Conservation (phyloP, 2,329 filamentous ascomycete genomes). For the Beauveria scarabaeidicola region DNA sequence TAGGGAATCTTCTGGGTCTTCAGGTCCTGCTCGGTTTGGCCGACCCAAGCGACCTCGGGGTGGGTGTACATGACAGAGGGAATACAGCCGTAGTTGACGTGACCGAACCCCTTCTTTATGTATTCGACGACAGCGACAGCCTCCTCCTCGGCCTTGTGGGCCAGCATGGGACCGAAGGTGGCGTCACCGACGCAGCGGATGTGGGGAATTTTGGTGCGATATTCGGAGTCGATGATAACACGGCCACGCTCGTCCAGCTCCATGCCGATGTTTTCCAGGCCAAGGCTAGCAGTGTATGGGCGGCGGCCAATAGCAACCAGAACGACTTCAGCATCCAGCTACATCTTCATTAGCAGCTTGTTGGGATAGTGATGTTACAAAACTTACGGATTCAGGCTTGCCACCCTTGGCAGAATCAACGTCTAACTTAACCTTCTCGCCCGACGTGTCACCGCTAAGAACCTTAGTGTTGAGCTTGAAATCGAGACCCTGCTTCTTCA, state of each 20-base stretch:
- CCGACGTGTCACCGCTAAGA: slow-evolving; percentile 68
- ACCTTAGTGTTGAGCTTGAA: slow-evolving; percentile 99
- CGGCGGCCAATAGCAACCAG: slow-evolving; percentile 94
- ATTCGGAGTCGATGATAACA: slow-evolving; percentile 95
- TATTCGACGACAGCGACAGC: slow-evolving; percentile 91
- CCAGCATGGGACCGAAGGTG: slow-evolving; percentile 97
- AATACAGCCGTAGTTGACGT: slow-evolving; percentile 98
- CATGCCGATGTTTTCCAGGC: slow-evolving; percentile 86
- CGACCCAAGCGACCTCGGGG: slow-evolving; percentile 97
- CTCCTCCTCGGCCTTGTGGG: slow-evolving; percentile 99
- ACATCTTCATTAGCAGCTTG: slow-evolving; percentile 16
- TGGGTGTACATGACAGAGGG: slow-evolving; percentile 99
- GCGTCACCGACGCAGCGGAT: slow-evolving; percentile 94
- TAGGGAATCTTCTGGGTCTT: slow-evolving; percentile 87
- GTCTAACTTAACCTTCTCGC: slow-evolving; percentile 70
- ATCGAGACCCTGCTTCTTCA: slow-evolving; percentile 93
- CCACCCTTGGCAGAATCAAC: slow-evolving; percentile 93
- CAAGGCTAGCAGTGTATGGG: slow-evolving; percentile 86
- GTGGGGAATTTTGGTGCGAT: slow-evolving; percentile 94
- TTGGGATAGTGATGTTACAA: not conserved
- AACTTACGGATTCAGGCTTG: slow-evolving; percentile 77
- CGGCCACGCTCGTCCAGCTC: slow-evolving; percentile 90
- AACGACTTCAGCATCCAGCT: slow-evolving; percentile 91
- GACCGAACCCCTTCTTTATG: slow-evolving; percentile 94
- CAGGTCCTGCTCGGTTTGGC: slow-evolving; percentile 92